Conservation (phyloP, 1,284 basidiomycete species). For the Filobasidium uniguttulatum region DNA sequence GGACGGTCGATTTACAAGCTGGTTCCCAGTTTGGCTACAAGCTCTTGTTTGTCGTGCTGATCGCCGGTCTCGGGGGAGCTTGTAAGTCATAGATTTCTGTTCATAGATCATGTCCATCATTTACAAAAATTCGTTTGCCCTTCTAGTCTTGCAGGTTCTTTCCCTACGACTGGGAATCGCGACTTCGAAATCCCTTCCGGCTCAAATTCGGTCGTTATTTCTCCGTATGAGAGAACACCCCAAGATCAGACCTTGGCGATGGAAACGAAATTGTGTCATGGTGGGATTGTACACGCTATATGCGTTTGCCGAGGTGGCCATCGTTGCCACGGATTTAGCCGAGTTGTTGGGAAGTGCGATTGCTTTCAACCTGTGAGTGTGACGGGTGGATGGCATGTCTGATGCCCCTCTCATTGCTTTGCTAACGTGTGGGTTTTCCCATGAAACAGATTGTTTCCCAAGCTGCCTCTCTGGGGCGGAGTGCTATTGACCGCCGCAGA, state of each 20-base stretch:
- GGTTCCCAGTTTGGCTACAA: slow-evolving; percentile 68
- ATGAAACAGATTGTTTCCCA: slow-evolving; percentile 53
- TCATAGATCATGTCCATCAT: neutral
- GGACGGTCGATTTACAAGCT: slow-evolving; percentile 60
- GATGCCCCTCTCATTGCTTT: neutral
- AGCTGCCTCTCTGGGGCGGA: slow-evolving; percentile 61
- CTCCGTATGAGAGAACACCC: slow-evolving; percentile 44
- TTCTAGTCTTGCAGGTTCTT: slow-evolving; percentile 37
- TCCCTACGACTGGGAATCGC: slow-evolving; percentile 43
- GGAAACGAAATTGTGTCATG: slow-evolving; percentile 20
- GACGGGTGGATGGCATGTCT: neutral
- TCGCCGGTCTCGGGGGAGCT: slow-evolving; percentile 65
- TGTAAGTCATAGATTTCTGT: slow-evolving; percentile 17
- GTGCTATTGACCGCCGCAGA: slow-evolving; percentile 73
- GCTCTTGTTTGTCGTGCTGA: slow-evolving; percentile 69
- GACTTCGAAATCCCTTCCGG: slow-evolving; percentile 33
- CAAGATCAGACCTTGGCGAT: slow-evolving; percentile 20
- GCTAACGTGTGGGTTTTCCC: no score
- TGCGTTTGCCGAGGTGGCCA: slow-evolving; percentile 57
- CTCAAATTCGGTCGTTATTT: slow-evolving; percentile 55
- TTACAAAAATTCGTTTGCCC: neutral
- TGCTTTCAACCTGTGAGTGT: slow-evolving; percentile 50
- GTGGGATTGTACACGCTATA: slow-evolving; percentile 40
- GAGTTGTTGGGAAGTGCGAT: slow-evolving; percentile 66
- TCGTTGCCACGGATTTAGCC: slow-evolving; percentile 50